phyloP scores from a whole-genome alignment of 2,329 filamentous ascomycete species.

The Botryotinia calthae region DNA sequence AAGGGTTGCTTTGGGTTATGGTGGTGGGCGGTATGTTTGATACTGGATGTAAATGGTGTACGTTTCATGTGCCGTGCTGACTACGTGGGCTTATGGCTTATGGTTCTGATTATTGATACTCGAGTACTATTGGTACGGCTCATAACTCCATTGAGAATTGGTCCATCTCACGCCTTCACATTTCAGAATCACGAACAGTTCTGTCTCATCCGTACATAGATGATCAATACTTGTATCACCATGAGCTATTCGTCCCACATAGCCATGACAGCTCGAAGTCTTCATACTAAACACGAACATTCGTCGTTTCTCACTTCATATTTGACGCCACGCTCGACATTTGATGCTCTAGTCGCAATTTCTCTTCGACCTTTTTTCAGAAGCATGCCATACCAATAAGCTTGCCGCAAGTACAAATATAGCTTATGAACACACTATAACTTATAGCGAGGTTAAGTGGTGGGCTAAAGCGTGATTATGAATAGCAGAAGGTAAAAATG shows the following conservation, averaged over 20 bases:
- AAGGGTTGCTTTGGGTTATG: background rate
- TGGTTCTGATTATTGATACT: background rate
- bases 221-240: background rate
- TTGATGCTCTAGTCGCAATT: too few species aligned
- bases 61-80: background rate
- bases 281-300: too few species aligned
- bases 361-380: background rate
- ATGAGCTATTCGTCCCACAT: background rate
- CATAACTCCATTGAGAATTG: too few species aligned
- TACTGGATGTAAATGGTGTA: background rate
- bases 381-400: background rate
- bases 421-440: background rate
- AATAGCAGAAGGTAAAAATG: too few species aligned
- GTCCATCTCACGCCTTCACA: background rate
- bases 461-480: too few species aligned
- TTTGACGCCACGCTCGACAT: background rate
- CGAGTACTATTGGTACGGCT: background rate
- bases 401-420: too few species aligned
- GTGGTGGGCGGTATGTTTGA: background rate
- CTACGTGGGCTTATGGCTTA: background rate
- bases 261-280: too few species aligned
- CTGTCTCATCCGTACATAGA: background rate
- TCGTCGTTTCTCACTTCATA: background rate
- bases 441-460: too few species aligned
- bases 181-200: background rate